phyloP scores from a whole-genome alignment of 176 grass and related monocot genomes.

The Oryza punctata region DNA sequence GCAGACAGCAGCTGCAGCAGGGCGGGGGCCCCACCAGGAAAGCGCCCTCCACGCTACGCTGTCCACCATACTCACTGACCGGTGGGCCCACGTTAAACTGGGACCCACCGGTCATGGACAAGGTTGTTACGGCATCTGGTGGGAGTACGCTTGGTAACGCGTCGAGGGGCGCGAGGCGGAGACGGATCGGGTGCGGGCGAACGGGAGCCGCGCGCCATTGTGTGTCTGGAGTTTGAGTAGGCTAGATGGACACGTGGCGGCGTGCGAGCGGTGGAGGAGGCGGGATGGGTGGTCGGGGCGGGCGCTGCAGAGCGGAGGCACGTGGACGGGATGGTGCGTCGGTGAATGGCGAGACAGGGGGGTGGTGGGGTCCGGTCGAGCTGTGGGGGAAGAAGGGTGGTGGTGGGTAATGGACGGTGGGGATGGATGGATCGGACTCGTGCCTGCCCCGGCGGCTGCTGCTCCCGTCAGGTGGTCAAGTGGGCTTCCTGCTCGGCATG shows the following conservation, averaged over 20 bases:
- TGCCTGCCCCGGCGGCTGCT: not conserved
- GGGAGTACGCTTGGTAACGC: too few relatives aligned
- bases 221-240: too few relatives aligned
- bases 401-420: not conserved
- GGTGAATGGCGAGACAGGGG: constrained; percentile 8
- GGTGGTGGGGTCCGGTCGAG: not conserved
- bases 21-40: not conserved
- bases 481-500: too few relatives aligned
- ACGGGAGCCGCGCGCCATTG: too few relatives aligned
- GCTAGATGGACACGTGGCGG: not conserved
- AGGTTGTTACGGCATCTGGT: too few relatives aligned
- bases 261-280: not conserved
- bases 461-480: not conserved
- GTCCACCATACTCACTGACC: not conserved
- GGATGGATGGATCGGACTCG: not conserved
- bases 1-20: not conserved
- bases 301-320: constrained; percentile 1
- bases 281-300: not conserved
- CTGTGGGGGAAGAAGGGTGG: too few relatives aligned
- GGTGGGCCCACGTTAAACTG: not conserved
- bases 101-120: not conserved
- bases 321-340: constrained; percentile 28
- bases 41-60: not conserved
- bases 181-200: not conserved
- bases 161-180: not conserved